A percentile compares a stretch with the other conserved stretches of the same genome.
Evolutionary conservation across 176 grass and related monocot genomes (phyloP).

Genomic region (Hordeum vulgare): DNA sequence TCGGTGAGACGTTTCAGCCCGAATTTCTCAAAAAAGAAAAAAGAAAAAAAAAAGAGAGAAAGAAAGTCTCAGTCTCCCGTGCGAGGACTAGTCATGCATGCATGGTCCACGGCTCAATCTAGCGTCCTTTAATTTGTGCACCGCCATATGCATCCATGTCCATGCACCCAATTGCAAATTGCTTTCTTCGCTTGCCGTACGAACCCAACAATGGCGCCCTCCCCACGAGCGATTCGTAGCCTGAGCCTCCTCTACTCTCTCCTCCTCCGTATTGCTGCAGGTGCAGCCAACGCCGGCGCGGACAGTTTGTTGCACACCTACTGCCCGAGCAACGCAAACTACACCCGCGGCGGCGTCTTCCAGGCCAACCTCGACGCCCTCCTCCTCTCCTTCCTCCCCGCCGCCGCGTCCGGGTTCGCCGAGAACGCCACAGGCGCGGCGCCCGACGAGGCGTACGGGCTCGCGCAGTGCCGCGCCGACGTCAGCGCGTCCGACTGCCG

Average conservation of each 20-base stretch:
- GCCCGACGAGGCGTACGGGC: slow-evolving; percentile 29
- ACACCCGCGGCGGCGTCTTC: slow-evolving; percentile 39
- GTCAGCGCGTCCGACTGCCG: slow-evolving; percentile 1
- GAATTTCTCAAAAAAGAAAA: no score
- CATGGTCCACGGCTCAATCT: not conserved
- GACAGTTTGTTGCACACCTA: no score
- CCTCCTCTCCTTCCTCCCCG: slow-evolving; percentile 31
- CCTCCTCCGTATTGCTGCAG: not conserved
- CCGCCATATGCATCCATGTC: not conserved
- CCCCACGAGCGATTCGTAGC: not conserved
- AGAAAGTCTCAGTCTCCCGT: no score
- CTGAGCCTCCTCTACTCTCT: not conserved
- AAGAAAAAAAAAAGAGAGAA: no score
- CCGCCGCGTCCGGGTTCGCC: slow-evolving; percentile 19
- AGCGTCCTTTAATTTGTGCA: not conserved
- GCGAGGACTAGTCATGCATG: no score
- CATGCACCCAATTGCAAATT: not conserved
- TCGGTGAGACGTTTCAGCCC: no score
- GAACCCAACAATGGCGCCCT: not conserved
- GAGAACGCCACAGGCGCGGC: slow-evolving; percentile 1
- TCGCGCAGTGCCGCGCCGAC: slow-evolving; percentile 52
- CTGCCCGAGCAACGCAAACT: slow-evolving; percentile 34
- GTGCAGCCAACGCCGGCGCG: not conserved
- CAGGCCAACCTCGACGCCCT: slow-evolving; percentile 34
- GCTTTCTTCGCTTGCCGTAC: not conserved